Evolutionary conservation across 352 stramenopile genomes (phyloP), one percentile per base, ranked within the genome.

Genomic region (Pythium periplocum): DNA sequence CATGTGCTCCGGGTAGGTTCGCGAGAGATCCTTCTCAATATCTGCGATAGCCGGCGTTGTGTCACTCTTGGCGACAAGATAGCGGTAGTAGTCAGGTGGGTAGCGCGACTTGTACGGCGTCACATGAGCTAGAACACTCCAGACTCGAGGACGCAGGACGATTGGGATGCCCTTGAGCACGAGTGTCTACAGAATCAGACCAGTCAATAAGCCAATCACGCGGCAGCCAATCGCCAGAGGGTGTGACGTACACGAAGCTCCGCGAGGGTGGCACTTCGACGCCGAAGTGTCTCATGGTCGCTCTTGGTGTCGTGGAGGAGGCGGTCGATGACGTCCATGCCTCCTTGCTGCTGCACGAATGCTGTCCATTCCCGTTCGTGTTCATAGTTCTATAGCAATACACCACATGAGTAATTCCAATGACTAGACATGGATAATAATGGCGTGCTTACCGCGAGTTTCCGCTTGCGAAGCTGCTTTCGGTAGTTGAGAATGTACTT

Each of bases 1-100:
- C 1, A 58, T 41, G 59, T 86, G 75, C 48, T 86, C 76, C 1
- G 75, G 75, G 47, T 85, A 87, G 10, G 78, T 89, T 6, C 78
- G 71, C 38, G 58, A 62, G 33, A 89, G 57, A 42, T 89, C 78
- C 36, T 84, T 84, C 30, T 89, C 78, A 45, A 89, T 86, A 34
- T 82, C 75, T 6, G 61, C 56, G 32, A 81, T 48, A 6, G 65
- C 77, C 50, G 46, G 56, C 0, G 66, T 73, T 2, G 45, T 41
- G 0, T 75, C 63, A 9, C 54, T 57, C 12, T 58, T 36, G 1
- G 39, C 17, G n/a, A 74, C 42, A 5, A 75, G 52, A n/a, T 53
- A 12, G 0, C 45, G 4, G 32, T 78, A 86, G 42, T 86, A 79
- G 7, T 55, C 31, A 10, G 38, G 9, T 2, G 68, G 40, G 36